Conservation (phyloP, 345 rosid genomes). For the Eucalyptus grandis region DNA sequence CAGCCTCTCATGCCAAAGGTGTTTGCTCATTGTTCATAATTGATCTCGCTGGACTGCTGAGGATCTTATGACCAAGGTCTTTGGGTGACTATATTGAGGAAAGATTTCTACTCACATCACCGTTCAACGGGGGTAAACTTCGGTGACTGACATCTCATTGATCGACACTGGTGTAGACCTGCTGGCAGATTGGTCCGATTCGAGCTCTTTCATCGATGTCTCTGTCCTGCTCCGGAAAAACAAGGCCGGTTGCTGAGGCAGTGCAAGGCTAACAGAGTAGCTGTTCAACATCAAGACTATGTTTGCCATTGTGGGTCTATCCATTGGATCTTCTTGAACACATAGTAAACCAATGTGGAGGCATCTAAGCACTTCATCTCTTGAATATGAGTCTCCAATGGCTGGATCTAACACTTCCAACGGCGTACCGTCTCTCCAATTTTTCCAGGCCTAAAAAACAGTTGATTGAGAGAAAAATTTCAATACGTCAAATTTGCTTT, state of each 20-base stretch:
- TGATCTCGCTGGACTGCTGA: accelerated
- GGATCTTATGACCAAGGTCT: neutral
- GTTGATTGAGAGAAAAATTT: accelerated
- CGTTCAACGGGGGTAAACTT: neutral
- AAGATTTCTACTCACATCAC: neutral
- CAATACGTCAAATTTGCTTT: no score
- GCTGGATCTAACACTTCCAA: slow-evolving; percentile 2
- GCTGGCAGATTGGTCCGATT: neutral
- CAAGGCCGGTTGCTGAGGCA: neutral
- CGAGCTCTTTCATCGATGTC: neutral
- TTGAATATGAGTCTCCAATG: neutral
- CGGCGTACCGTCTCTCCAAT: neutral
- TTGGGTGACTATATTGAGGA: accelerated
- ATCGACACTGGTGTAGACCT: neutral
- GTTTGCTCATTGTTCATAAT: accelerated
- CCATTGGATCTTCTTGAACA: slow-evolving; percentile 3
- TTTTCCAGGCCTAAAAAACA: slow-evolving; percentile 9
- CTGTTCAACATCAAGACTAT: neutral
- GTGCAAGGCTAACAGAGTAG: neutral
- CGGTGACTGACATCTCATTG: neutral
- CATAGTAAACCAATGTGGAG: slow-evolving; percentile 12
- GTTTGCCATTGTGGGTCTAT: no score
- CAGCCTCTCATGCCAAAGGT: neutral
- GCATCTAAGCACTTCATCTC: slow-evolving; percentile 10
- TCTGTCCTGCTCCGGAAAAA: neutral